Conservation (phyloP, 2,329 filamentous ascomycete species). For the Nakataea oryzae region DNA sequence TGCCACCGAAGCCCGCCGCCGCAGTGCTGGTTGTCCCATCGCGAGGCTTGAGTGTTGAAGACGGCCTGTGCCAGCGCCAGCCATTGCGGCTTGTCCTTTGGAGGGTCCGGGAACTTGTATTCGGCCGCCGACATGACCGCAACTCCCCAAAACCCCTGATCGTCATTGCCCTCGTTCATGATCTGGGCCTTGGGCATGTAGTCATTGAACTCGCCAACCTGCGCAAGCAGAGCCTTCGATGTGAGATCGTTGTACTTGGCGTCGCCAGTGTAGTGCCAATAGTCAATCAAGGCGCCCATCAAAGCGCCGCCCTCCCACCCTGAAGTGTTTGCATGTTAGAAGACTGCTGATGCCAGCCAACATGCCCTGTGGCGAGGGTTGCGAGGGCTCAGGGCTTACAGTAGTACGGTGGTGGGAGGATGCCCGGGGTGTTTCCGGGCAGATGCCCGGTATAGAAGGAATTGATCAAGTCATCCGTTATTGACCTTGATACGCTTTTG, state of each 20-base stretch:
- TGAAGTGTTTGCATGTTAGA: constrained; percentile 16
- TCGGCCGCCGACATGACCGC: constrained; percentile 63
- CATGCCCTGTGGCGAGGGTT: neutral
- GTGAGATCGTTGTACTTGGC: constrained; percentile 64
- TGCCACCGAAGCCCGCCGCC: constrained; percentile 76
- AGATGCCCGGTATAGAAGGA: constrained; percentile 36
- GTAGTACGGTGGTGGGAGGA: constrained; percentile 43
- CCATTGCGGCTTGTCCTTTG: constrained; percentile 49
- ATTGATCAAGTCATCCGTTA: constrained; percentile 38
- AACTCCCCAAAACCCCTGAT: constrained; percentile 66
- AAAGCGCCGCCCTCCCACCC: constrained; percentile 70
- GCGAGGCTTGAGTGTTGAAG: constrained; percentile 66
- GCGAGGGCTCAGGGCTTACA: constrained; percentile 30
- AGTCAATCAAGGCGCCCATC: constrained; percentile 63
- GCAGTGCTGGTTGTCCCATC: constrained; percentile 62
- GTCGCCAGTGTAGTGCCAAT: constrained; percentile 47
- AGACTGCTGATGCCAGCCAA: neutral
- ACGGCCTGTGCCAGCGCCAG: constrained; percentile 66
- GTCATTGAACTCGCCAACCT: constrained; percentile 61
- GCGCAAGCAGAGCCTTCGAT: constrained; percentile 59
- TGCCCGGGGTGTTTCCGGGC: constrained; percentile 37
- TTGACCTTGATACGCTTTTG: constrained; percentile 33
- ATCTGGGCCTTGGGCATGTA: constrained; percentile 57
- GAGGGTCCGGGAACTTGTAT: constrained; percentile 53
- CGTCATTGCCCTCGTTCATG: constrained; percentile 54